phyloP scores from a whole-genome alignment of 352 stramenopile species.

The Phytophthora cactorum region DNA sequence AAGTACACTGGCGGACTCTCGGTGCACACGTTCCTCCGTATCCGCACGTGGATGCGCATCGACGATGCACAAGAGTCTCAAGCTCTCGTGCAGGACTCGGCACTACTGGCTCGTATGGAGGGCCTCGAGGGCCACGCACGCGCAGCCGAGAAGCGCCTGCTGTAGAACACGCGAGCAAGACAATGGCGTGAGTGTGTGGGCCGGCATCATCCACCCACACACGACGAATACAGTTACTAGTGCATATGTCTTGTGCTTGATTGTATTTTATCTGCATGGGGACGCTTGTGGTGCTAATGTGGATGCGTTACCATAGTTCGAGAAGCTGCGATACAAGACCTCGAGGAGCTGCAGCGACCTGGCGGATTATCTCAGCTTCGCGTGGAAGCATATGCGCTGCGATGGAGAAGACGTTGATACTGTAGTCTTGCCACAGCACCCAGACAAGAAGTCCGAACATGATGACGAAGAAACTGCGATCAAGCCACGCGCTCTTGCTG shows the following conservation, averaged over 20 bases:
- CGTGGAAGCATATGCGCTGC: constrained; percentile 49
- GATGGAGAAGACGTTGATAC: constrained; percentile 55
- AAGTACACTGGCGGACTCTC: constrained; percentile 98
- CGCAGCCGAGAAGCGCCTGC: constrained; percentile 78
- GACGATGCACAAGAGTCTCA: constrained; percentile 88
- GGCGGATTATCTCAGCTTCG: constrained; percentile 47
- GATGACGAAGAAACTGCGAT: constrained; percentile 48
- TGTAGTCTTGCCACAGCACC: constrained; percentile 64
- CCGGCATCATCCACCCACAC: constrained; percentile 17
- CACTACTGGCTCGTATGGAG: constrained; percentile 93
- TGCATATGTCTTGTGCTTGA: constrained; percentile 20
- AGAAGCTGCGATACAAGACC: constrained; percentile 7
- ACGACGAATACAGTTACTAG: constrained; percentile 38
- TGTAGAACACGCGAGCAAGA: constrained; percentile 42
- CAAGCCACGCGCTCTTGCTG: constrained; percentile 51
- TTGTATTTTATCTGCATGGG: constrained; percentile 5
- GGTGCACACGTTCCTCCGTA: constrained; percentile 98
- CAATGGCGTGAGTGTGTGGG: not conserved
- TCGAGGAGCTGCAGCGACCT: constrained; percentile 32
- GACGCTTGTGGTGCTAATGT: constrained; percentile 2
- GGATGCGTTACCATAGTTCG: constrained; percentile 17
- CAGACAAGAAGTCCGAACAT: constrained; percentile 47
- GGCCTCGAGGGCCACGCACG: constrained; percentile 84
- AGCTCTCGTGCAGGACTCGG: constrained; percentile 93
- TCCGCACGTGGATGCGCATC: constrained; percentile 98